Evolutionary conservation across 1,139 yeast genomes (phyloP).

Genomic region (Nadsonia starkeyi-henricii): DNA sequence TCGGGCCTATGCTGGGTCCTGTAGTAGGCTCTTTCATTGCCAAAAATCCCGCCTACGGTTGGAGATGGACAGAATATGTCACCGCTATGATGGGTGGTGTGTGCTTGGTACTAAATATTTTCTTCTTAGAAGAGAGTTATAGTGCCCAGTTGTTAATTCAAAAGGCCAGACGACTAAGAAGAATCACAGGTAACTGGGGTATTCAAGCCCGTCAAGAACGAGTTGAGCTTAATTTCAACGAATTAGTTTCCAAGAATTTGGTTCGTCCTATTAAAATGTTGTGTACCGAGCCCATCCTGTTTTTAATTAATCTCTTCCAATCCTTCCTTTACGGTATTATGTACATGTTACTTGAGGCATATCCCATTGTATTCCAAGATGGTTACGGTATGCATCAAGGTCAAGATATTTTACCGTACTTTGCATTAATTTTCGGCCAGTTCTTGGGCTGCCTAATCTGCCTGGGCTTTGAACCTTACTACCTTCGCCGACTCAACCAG

Average conservation of each 20-base stretch:
- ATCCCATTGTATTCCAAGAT: constrained; percentile 54
- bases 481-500: constrained; percentile 34
- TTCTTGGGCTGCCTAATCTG: constrained; percentile 23
- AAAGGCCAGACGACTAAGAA: constrained; percentile 35
- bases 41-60: constrained; percentile 28
- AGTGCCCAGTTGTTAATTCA: constrained; percentile 28
- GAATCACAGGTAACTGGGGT: constrained; percentile 53
- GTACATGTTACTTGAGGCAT: constrained; percentile 66
- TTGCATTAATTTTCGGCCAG: constrained; percentile 39
- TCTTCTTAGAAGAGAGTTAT: constrained; percentile 37
- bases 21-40: constrained; percentile 22
- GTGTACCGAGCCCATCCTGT: constrained; percentile 56
- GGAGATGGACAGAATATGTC: constrained; percentile 49
- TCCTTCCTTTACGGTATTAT: constrained; percentile 77
- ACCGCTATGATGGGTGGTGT: constrained; percentile 36
- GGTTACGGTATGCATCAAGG: constrained; percentile 50
- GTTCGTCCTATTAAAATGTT: constrained; percentile 60
- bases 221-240: constrained; percentile 43
- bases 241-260: constrained; percentile 53
- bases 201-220: constrained; percentile 77
- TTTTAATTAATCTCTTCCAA: constrained; percentile 57
- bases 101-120: constrained; percentile 22
- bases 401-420: constrained; percentile 38
- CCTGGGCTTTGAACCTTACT: constrained; percentile 24
- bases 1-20: constrained; percentile 66